phyloP scores from a whole-genome alignment of 2,329 filamentous ascomycete genomes.

The Zarea fungicola region DNA sequence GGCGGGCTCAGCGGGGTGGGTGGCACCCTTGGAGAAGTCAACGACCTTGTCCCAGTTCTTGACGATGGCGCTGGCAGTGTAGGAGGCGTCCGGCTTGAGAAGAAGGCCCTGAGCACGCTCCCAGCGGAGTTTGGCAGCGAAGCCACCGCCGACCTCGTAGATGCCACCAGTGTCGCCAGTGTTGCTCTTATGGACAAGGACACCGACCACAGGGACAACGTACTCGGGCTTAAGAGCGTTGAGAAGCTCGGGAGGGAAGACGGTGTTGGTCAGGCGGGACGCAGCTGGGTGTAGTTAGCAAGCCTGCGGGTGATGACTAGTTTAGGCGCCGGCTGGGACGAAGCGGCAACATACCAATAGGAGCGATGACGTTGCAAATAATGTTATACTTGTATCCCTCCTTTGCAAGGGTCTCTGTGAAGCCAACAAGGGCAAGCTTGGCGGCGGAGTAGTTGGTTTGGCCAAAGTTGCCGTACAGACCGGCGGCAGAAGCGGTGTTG shows the following conservation, averaged over 20 bases:
- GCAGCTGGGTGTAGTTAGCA: conserved; percentile 53
- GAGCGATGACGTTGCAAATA: conserved; percentile 87
- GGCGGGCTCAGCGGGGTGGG: conserved; percentile 77
- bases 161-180: conserved; percentile 78
- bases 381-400: conserved; percentile 99
- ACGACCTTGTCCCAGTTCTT: conserved; percentile 84
- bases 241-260: conserved; percentile 92
- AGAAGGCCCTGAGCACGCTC: conserved; percentile 86
- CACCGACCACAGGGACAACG: conserved; percentile 89
- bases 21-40: conserved; percentile 72
- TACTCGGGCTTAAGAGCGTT: conserved; percentile 84
- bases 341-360: conserved; percentile 50
- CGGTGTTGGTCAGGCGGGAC: conserved; percentile 89
- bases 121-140: conserved; percentile 91
- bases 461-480: conserved; percentile 91
- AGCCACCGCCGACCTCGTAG: conserved; percentile 90
- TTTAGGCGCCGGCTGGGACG: not conserved
- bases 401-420: conserved; percentile 96
- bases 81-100: conserved; percentile 79
- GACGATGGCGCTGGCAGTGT: conserved; percentile 82
- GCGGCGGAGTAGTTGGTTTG: conserved; percentile 97
- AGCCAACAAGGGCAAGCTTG: conserved; percentile 91
- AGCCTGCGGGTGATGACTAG: not conserved
- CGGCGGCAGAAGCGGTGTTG: conserved; percentile 94
- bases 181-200: conserved; percentile 81